phyloP scores from a whole-genome alignment of 1,284 basidiomycete genomes.

The Pseudozyma sp. region DNA sequence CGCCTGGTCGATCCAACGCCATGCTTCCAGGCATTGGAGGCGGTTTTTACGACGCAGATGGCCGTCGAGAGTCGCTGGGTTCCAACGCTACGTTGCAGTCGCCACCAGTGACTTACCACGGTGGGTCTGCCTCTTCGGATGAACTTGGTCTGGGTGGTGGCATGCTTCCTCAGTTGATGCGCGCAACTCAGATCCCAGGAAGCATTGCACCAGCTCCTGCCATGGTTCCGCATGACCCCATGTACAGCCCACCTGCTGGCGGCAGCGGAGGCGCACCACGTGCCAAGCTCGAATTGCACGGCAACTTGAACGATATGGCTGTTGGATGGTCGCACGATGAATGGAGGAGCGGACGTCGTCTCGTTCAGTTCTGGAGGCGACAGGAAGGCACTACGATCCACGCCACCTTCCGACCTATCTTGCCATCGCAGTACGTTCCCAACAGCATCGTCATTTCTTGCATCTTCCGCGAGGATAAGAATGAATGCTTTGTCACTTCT shows the following conservation, averaged over 20 bases:
- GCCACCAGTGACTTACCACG: constrained; percentile 34
- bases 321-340: constrained; percentile 73
- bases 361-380: constrained; percentile 73
- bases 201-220: constrained; percentile 22
- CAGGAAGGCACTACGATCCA: constrained; percentile 72
- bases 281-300: constrained; percentile 68
- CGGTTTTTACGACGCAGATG: constrained; percentile 36
- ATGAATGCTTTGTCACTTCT: constrained; percentile 86
- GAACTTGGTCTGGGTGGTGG: constrained; percentile 32
- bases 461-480: constrained; percentile 84
- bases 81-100: constrained; percentile 38
- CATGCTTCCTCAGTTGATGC: constrained; percentile 49
- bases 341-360: constrained; percentile 71
- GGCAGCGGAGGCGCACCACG: constrained; percentile 42
- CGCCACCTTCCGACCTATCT: constrained; percentile 71
- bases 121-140: constrained; percentile 34
- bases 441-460: constrained; percentile 78
- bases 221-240: constrained; percentile 32
- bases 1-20: constrained; percentile 35
- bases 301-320: constrained; percentile 72
- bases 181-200: constrained; percentile 44
- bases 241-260: constrained; percentile 47
- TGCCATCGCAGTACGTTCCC: constrained; percentile 69
- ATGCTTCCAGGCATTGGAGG: constrained; percentile 36
- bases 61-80: constrained; percentile 35